Conservation (phyloP, 164 flowering plant genomes). For the Taxillus chinensis region DNA sequence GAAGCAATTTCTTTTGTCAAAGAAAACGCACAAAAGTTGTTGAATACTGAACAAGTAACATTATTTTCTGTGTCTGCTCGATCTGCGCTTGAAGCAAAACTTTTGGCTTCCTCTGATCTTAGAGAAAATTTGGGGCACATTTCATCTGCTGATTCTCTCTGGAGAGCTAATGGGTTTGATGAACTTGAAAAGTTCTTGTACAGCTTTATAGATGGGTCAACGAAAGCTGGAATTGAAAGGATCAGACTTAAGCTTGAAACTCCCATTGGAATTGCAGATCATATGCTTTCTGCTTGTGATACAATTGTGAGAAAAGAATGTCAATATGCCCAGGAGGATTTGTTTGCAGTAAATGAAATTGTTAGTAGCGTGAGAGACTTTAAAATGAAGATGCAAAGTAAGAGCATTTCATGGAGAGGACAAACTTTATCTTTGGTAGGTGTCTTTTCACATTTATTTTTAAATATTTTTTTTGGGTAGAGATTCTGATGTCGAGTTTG, state of each 20-base stretch:
- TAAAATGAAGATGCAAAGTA: slow-evolving; percentile 57
- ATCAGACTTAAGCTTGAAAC: slow-evolving; percentile 90
- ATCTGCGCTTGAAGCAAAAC: slow-evolving; percentile 72
- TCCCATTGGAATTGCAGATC: slow-evolving; percentile 74
- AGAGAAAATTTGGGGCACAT: slow-evolving; percentile 14
- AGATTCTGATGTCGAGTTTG: no score
- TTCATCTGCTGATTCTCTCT: slow-evolving; percentile 21
- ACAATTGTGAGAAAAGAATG: slow-evolving; percentile 44
- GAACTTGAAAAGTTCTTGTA: slow-evolving; percentile 71
- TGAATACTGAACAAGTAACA: slow-evolving; percentile 55
- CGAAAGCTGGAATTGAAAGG: slow-evolving; percentile 70
- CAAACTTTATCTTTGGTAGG: slow-evolving; percentile 55
- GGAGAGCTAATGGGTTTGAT: slow-evolving; percentile 35
- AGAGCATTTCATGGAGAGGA: slow-evolving; percentile 68
- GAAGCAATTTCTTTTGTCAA: slow-evolving; percentile 79
- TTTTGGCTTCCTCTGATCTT: slow-evolving; percentile 26
- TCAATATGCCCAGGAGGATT: slow-evolving; percentile 53
- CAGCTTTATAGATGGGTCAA: slow-evolving; percentile 78
- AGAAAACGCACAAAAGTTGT: slow-evolving; percentile 55
- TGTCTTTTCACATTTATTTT: background rate
- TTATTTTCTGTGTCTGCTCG: slow-evolving; percentile 90
- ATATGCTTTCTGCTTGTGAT: slow-evolving; percentile 57
- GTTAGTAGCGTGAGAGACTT: slow-evolving; percentile 47
- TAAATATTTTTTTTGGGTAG: no score
- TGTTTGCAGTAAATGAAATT: slow-evolving; percentile 42